A percentile compares a stretch with the other conserved stretches of the same genome.
Conservation (phyloP, 495 filamentous ascomycete genomes). For the Polyplosphaeria fusca region DNA sequence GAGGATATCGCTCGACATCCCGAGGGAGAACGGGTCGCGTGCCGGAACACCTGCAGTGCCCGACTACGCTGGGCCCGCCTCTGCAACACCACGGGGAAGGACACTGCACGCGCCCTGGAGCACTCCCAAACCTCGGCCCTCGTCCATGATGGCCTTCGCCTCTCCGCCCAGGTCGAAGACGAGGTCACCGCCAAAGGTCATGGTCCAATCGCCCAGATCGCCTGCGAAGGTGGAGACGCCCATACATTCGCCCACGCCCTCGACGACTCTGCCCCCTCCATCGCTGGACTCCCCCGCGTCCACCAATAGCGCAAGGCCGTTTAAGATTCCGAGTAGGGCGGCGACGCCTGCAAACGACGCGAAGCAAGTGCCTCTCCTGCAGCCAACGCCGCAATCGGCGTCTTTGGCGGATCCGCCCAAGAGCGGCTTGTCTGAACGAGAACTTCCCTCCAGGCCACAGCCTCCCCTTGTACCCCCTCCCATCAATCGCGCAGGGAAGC, state of each 20-base stretch:
- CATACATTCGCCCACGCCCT: conserved; percentile 37
- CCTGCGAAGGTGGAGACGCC: conserved; percentile 54
- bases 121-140: conserved; percentile 41
- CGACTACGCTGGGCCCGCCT: conserved; percentile 19
- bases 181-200: conserved; percentile 64
- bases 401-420: conserved; percentile 24
- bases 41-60: conserved; percentile 4
- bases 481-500: conserved; percentile 79
- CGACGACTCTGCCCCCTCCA: conserved; percentile 44
- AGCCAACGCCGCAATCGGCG: conserved; percentile 17
- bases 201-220: conserved; percentile 71
- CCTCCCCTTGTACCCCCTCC: conserved; percentile 57
- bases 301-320: conserved; percentile 50
- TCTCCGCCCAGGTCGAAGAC: conserved; percentile 63
- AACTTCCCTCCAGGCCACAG: not conserved
- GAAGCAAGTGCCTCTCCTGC: conserved; percentile 32
- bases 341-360: conserved; percentile 50
- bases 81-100: conserved; percentile 24
- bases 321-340: conserved; percentile 52
- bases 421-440: not conserved
- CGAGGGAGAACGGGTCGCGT: conserved; percentile 23
- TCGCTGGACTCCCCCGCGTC: conserved; percentile 49
- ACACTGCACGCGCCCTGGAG: conserved; percentile 28
- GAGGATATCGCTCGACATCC: conserved; percentile 35
- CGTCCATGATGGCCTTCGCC: conserved; percentile 52